These are phyloP conservation scores for Gaertneriomyces sp. DNA, from an alignment of 192 early-diverging fungal species.

Conservation along the genomic window DNA sequence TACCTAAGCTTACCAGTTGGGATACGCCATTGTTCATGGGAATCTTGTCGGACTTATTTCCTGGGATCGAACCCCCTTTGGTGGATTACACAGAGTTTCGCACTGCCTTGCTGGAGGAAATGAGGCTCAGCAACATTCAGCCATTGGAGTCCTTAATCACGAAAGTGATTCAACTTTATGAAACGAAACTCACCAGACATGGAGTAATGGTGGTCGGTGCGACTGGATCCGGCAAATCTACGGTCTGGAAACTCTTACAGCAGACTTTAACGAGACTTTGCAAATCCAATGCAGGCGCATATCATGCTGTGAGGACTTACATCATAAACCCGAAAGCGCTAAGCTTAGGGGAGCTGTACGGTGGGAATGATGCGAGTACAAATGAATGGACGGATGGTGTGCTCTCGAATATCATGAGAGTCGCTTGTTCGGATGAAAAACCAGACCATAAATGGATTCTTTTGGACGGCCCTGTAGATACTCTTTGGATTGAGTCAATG, in stretches of 20 bases:
- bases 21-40: slow-evolving; percentile 59
- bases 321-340: slow-evolving; percentile 55
- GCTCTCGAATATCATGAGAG: slow-evolving; percentile 52
- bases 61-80: slow-evolving; percentile 44
- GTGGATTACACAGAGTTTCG: slow-evolving; percentile 53
- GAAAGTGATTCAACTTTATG: slow-evolving; percentile 58
- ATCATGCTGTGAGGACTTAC: slow-evolving; percentile 44
- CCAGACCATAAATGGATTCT: slow-evolving; percentile 62
- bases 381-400: slow-evolving; percentile 64
- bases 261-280: slow-evolving; percentile 37
- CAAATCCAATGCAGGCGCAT: slow-evolving; percentile 42
- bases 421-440: slow-evolving; percentile 50
- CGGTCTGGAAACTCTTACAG: slow-evolving; percentile 53
- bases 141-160: slow-evolving; percentile 36
- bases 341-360: slow-evolving; percentile 55
- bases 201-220: slow-evolving; percentile 62
- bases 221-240: slow-evolving; percentile 55
- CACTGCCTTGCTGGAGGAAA: slow-evolving; percentile 48
- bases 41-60: slow-evolving; percentile 57
- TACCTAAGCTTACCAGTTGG: slow-evolving; percentile 58
- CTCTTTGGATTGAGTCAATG: slow-evolving; percentile 64
- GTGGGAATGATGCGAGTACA: slow-evolving; percentile 51
- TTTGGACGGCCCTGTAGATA: slow-evolving; percentile 61
- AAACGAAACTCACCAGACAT: slow-evolving; percentile 53
- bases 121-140: slow-evolving; percentile 43